phyloP scores from a whole-genome alignment of 805 yeast genomes.

The Brettanomyces nanus region DNA sequence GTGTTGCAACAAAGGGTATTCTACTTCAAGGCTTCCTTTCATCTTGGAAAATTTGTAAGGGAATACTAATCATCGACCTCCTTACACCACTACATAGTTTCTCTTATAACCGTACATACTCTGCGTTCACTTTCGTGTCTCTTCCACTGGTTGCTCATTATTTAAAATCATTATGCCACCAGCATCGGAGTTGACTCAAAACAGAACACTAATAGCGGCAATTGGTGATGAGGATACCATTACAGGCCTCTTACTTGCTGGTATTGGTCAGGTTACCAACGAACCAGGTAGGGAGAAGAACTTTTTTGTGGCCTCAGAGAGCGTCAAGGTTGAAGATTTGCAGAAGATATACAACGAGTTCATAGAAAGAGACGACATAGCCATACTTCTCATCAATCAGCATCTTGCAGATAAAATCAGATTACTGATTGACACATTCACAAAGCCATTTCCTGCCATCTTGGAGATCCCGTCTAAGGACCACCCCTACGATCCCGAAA shows the following conservation, averaged over 20 bases:
- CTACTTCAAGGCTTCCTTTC: too few relatives aligned
- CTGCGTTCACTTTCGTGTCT: not conserved
- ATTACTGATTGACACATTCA: slow-evolving; percentile 68
- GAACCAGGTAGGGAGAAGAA: slow-evolving; percentile 66
- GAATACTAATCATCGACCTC: too few relatives aligned
- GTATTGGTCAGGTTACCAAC: slow-evolving; percentile 76
- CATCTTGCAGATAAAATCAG: slow-evolving; percentile 90
- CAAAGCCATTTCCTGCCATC: slow-evolving; percentile 92
- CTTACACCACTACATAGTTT: too few relatives aligned
- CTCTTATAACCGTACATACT: too few relatives aligned
- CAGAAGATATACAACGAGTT: slow-evolving; percentile 67
- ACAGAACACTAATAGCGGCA: slow-evolving; percentile 82
- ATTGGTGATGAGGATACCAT: slow-evolving; percentile 98
- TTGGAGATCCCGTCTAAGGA: slow-evolving; percentile 97
- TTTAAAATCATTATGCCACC: slow-evolving; percentile 2
- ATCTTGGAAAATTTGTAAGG: too few relatives aligned
- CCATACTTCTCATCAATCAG: slow-evolving; percentile 87
- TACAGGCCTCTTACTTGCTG: slow-evolving; percentile 92
- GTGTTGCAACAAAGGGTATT: too few relatives aligned
- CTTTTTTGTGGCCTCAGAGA: slow-evolving; percentile 70
- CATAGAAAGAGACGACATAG: slow-evolving; percentile 82
- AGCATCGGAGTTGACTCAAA: slow-evolving; percentile 20
- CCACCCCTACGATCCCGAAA: slow-evolving; percentile 97
- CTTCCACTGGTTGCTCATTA: not conserved
- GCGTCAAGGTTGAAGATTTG: slow-evolving; percentile 69